A percentile compares a stretch with the other conserved stretches of the same genome.
phyloP scores from a whole-genome alignment of 768 basidiomycete genomes.

The Amanita inopinata region DNA sequence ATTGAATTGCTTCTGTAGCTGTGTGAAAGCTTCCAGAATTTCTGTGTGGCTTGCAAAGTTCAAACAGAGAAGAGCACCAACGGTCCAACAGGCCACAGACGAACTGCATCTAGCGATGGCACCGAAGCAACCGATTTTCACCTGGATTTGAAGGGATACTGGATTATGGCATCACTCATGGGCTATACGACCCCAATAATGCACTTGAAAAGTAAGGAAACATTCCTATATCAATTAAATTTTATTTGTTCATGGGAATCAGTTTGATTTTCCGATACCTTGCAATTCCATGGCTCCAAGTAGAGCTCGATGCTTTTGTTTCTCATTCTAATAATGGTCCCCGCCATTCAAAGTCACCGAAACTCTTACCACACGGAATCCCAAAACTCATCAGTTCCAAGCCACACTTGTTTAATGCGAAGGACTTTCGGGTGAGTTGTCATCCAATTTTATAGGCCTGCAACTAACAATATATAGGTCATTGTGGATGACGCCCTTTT shows the following conservation, averaged over 20 bases:
- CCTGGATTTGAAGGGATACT: conserved; percentile 28
- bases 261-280: conserved; percentile 33
- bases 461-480: too few species aligned
- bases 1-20: too few species aligned
- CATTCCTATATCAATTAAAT: too few species aligned
- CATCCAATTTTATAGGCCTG: too few species aligned
- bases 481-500: too few species aligned
- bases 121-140: too few species aligned
- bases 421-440: conserved; percentile 12
- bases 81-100: too few species aligned
- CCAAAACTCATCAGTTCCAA: conserved; percentile 23
- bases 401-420: conserved; percentile 18
- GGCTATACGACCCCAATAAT: conserved; percentile 20
- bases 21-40: too few species aligned
- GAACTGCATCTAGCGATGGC: too few species aligned
- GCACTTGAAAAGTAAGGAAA: conserved; percentile 17
- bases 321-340: conserved; percentile 14
- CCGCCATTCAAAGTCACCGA: conserved; percentile 21
- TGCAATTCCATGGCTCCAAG: conserved; percentile 31
- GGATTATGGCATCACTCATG: conserved; percentile 19
- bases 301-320: conserved; percentile 25
- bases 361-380: conserved; percentile 29
- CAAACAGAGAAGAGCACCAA: too few species aligned
- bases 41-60: too few species aligned
- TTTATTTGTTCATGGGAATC: too few species aligned